Base-by-base conservation (phyloP, 495 filamentous ascomycete species). In the Penicillium arizonense region DNA sequence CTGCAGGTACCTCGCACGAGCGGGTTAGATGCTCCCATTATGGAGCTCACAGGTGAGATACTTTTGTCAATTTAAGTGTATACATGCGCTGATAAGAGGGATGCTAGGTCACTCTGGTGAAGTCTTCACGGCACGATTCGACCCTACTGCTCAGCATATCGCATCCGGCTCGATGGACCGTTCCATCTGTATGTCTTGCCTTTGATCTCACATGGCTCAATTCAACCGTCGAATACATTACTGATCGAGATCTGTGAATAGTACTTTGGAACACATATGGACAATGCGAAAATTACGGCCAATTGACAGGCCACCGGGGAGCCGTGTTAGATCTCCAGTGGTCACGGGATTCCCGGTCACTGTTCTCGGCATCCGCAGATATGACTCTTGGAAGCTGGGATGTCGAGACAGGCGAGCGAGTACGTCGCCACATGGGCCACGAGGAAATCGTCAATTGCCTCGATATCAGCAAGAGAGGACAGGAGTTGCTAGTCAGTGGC, bases 161-260 rank as follows among this genome's bases (percentile, higher is more conserved):
- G 94, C 95, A 42, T 97, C 94, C 5, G 95, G 93, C 13, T 95
- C 91, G 2, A 93, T 96, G 86, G 94, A 98, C 71, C 80, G 95
- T 53, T 86, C 84, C 40, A 96, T 98, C 49, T 78, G 92, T 96
- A 78, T 38, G 85, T 74, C 43, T 21, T 38, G n/a, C 6, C 12
- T 32, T 36, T 11, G 40, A 20, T 11, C 13, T 16, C 3, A n/a
- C 28, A 7, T 30, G 28, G 6, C 28, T 7, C 28, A 44, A 35
- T 18, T 7, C 44, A 12, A 24, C 8, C 26, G 35, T 32, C 16
- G 35, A 34, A 36, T 14, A 26, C 12, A 32, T n/a, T 12, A 47
- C 50, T 52, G 30, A 61, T 44, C 12, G 36, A 14, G 34, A 10
- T 41, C 8, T 32, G 8, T 4, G 4, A 47, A 46, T 46, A 96